Percentiles rank a stretch among this genome's conserved stretches.
These are phyloP conservation scores for Aurantiochytrium sp. DNA, from an alignment of 108 stramenopile genomes.

Conservation along the genomic window DNA sequence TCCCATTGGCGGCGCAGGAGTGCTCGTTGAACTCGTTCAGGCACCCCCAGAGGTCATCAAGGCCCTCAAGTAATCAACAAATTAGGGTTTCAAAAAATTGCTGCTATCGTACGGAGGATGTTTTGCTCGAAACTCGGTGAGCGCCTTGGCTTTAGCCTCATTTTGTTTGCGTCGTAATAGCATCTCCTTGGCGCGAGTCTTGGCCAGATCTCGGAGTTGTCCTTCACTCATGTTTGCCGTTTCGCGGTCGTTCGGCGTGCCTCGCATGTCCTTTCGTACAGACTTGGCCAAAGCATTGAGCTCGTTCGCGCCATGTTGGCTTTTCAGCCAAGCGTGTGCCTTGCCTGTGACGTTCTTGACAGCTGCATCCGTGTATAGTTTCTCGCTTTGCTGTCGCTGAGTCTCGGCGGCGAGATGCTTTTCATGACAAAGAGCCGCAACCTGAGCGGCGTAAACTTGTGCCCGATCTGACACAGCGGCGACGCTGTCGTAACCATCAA, in stretches of 20 bases:
- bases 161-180: neutral
- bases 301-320: neutral
- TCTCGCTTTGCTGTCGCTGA: neutral
- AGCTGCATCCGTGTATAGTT: neutral
- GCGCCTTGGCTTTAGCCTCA: neutral
- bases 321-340: neutral
- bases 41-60: slow-evolving; percentile 73
- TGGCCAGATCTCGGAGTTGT: neutral
- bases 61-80: neutral
- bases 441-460: neutral
- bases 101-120: neutral
- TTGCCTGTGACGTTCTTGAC: neutral
- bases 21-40: slow-evolving; percentile 93
- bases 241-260: neutral
- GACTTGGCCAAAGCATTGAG: neutral
- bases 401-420: neutral
- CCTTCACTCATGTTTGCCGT: neutral
- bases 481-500: neutral
- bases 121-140: neutral
- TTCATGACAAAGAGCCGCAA: neutral
- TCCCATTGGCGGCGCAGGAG: slow-evolving; percentile 82
- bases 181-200: neutral
- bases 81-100: too few relatives aligned
- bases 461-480: neutral
- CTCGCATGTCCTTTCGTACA: neutral